Evolutionary conservation across 441 rosid genomes (phyloP), one percentile per base, ranked within the genome.

Genomic region (Iberis amara): DNA sequence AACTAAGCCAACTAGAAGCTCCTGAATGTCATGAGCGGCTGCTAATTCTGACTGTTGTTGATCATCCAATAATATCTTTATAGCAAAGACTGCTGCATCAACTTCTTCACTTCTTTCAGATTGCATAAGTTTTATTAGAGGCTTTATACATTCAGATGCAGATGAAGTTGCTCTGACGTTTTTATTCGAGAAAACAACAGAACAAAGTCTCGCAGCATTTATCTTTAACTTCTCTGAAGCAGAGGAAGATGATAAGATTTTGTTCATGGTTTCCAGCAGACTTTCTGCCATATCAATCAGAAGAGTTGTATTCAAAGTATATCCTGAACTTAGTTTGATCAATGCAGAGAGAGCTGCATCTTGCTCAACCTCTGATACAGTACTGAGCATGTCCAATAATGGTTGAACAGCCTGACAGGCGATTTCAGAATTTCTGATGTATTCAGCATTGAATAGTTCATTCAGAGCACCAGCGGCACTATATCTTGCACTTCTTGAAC

Each of bases 401-500:
- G 99, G 99, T 70, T 92, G 97, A 75, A 85, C 86, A 69, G 99
- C 94, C 79, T 89, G 97, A 28, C 86, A 43, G 11, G 96, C 77
- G 37, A 79, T 57, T 46, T 86, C 99, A 24, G 97, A 90, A 73
- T 86, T 86, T 70, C 89, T 83, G 37, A 89, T 81, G 62, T 80
- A 86, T 61, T 86, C 99, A 47, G 97, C 90, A 59, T 83, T 77
- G 71, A 89, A 92, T n/a, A 92, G 82, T 74, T 92, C 86, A 63
- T 92, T 90, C 73, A 92, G 71, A 12, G 99, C 97, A 69, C 82
- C 85, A 52, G 97, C 88, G 55, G 99, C 99, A 73, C 95, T 89
- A 47, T 78, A 79, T 72, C 99, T 83, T 39, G 99, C 96, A 68
- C 72, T 81, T 75, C 95, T 77, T 65, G 96, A 95, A 67, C 99